These are phyloP conservation scores for Colletotrichum musicola DNA, from an alignment of 2,329 filamentous ascomycete species.

Conservation along the genomic window DNA sequence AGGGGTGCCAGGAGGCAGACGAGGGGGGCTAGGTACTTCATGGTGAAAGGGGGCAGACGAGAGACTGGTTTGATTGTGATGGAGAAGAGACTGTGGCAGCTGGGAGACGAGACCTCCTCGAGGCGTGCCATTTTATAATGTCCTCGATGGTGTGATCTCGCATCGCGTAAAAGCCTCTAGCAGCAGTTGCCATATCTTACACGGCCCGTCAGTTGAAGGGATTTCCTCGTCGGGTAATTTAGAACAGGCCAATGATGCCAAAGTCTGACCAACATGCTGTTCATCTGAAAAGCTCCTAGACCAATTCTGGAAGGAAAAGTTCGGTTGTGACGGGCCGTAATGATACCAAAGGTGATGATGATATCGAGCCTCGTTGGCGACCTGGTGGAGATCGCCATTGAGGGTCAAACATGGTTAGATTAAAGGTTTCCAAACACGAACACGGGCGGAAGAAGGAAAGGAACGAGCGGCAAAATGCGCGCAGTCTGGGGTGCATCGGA, in stretches of 20 bases:
- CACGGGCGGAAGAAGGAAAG: slow-evolving; percentile 1
- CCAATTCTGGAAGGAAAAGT: not conserved
- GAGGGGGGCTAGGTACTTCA: slow-evolving; percentile 44
- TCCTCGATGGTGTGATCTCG: not conserved
- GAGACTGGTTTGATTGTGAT: not conserved
- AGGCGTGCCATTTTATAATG: not conserved
- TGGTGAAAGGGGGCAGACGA: slow-evolving; percentile 6
- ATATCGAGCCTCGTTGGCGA: not conserved
- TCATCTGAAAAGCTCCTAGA: too few species aligned
- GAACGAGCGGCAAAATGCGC: slow-evolving; percentile 7
- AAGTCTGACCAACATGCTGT: not conserved
- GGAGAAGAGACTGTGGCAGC: not conserved
- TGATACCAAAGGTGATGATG: not conserved
- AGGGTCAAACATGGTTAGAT: not conserved
- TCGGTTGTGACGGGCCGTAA: not conserved
- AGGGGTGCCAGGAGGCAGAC: slow-evolving; percentile 53
- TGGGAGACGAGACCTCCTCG: not conserved
- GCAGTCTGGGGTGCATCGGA: not conserved
- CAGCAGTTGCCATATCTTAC: not conserved
- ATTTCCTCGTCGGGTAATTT: slow-evolving; percentile 12
- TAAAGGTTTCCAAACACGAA: not conserved
- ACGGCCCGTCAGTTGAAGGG: not conserved
- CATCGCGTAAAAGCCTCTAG: not conserved
- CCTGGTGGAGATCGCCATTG: not conserved
- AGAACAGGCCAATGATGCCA: not conserved